Base-by-base conservation (phyloP, 1,139 yeast species). In the Spathaspora sp. region DNA sequence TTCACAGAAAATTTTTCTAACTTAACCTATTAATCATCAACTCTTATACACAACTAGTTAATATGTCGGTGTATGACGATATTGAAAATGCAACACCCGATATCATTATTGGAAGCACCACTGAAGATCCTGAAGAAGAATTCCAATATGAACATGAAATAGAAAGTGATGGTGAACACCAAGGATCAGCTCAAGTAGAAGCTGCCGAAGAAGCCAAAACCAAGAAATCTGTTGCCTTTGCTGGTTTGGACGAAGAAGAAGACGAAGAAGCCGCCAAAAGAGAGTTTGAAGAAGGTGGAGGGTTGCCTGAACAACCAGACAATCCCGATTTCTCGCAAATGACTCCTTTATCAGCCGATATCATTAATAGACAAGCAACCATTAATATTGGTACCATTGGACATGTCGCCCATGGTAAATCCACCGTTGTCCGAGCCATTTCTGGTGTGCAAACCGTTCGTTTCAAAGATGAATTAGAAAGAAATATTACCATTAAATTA, bases 391-490 rank as follows among this genome's bases (percentile, higher is more conserved):
- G 99, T 70, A 95, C 99, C 51, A 93, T 93, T 70, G 99, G 99
- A 52, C 99, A 93, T 70, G 99, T 95, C 60, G 58, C 56, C 37
- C 99, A 95, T 76, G 99, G 99, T 73, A 95, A 95, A 70, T 86
- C 96, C 45, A 95, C 99, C 9, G 99, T 95, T 46, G 99, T 95
- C 44, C 88, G 96, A 73, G 99, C 99, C 55, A 95, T 95, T 57
- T 91, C 98, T 2, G 99, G 99, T 49, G 98, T 95, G 40, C 99
- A 93, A 70, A 95, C 99, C 15, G 99, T 95, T 56, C 88, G 99
- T 72, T 95, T 95, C 80, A 93, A 91, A 79, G 96, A 91, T 72
- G 98, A 93, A 69, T 81, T 95, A 66, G 99, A 95, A 78, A 89
- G 99, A 82, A 95, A 95, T 64, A 95, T 95, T 77, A 95, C 99